Evolutionary conservation across 1,284 basidiomycete species (phyloP).

Genomic region (Leccinum angustisporum): DNA sequence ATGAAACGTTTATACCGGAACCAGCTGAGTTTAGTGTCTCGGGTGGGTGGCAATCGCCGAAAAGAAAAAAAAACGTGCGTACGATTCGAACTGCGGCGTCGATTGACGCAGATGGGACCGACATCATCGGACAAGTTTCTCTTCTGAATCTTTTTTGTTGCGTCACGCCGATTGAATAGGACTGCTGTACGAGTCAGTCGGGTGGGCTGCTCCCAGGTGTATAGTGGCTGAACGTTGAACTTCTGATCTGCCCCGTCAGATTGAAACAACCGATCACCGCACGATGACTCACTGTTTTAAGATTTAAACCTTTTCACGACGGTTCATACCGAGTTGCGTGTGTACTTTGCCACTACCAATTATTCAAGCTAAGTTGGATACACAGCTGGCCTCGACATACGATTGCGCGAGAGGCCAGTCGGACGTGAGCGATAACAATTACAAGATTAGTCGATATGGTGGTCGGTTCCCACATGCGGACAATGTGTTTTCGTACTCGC

Average conservation of each 20-base stretch:
- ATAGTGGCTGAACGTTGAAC: conserved; percentile 7
- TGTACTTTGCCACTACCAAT: neutral
- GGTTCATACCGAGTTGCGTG: neutral
- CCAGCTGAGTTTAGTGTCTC: neutral
- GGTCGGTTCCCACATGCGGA: neutral
- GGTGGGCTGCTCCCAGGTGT: neutral
- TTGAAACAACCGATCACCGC: conserved; percentile 14
- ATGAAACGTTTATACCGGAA: neutral
- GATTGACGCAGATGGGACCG: conserved; percentile 1
- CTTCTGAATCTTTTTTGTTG: neutral
- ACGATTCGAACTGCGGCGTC: neutral
- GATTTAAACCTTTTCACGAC: neutral
- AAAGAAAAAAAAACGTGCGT: neutral
- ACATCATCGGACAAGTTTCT: conserved; percentile 13
- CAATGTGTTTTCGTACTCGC: conserved; percentile 2
- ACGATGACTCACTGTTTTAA: conserved; percentile 7
- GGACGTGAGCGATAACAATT: neutral
- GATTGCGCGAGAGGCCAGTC: neutral
- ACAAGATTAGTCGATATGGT: neutral
- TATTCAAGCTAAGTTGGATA: neutral
- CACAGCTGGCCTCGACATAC: neutral
- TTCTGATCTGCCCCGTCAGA: conserved; percentile 7
- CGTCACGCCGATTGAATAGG: neutral
- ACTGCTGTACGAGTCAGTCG: neutral
- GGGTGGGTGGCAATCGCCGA: neutral